Percentiles rank a stretch among this genome's conserved stretches.
Conservation (phyloP, 78 protist genomes). For the Monosiga brevicollis region DNA sequence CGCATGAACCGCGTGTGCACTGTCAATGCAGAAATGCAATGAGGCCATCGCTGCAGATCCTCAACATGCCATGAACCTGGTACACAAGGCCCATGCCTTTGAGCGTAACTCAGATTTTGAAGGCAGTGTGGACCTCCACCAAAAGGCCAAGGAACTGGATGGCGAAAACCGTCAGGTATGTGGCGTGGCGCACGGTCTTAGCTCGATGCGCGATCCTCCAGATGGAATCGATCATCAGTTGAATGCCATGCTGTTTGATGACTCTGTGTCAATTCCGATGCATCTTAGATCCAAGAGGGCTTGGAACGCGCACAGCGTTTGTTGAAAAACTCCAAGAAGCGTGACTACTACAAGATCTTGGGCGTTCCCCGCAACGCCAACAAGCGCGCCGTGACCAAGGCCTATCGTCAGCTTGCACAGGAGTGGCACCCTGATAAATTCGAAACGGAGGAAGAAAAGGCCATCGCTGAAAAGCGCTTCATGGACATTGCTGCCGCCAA, state of each 20-base stretch:
- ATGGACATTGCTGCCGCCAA: conserved; percentile 7
- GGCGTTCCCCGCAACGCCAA: not conserved
- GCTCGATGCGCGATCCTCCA: too few relatives aligned
- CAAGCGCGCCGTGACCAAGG: not conserved
- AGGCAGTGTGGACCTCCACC: not conserved
- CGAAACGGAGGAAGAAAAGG: not conserved
- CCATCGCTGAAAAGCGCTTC: not conserved
- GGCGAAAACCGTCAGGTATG: not conserved
- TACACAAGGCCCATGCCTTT: not conserved
- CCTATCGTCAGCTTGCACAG: not conserved
- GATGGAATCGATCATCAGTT: too few relatives aligned
- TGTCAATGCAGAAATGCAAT: not conserved
- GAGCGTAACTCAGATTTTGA: not conserved
- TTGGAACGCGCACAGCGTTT: not conserved
- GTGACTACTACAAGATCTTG: conserved; percentile 6
- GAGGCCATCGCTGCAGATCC: not conserved
- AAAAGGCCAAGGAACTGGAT: not conserved
- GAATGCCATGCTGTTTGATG: not conserved
- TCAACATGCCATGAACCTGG: not conserved
- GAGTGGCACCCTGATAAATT: not conserved
- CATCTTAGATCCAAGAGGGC: not conserved
- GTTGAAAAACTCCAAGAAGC: not conserved
- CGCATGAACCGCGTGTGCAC: not conserved
- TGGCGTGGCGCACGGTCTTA: not conserved
- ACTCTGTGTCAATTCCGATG: not conserved